These are phyloP conservation scores for Arabidopsis arenosa DNA, from an alignment of 345 rosid species.

Conservation along the genomic window DNA sequence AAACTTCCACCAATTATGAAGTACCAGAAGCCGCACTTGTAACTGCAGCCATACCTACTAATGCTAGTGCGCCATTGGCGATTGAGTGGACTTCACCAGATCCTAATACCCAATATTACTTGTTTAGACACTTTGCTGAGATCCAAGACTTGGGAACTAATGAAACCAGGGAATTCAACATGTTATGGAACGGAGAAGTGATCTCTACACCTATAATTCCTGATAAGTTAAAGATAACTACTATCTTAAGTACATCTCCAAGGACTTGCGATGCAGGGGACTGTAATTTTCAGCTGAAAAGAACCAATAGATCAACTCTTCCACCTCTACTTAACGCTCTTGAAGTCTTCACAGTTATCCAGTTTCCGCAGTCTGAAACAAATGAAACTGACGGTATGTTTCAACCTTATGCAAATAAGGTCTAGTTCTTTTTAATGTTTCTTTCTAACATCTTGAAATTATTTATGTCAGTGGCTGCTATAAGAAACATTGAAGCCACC, in stretches of 20 bases:
- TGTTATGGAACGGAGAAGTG: constrained; percentile 7
- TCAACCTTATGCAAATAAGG: background rate
- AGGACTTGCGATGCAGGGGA: background rate
- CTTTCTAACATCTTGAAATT: background rate
- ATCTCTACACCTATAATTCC: background rate
- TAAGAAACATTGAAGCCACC: background rate
- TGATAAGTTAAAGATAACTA: fast-evolving
- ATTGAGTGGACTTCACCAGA: background rate
- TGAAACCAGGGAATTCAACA: constrained; percentile 37
- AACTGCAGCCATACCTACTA: constrained; percentile 35
- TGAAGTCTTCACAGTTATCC: constrained; percentile 23
- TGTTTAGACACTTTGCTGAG: constrained; percentile 33
- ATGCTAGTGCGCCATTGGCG: constrained; percentile 17
- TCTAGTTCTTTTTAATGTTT: background rate
- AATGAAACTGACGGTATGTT: constrained; percentile 34
- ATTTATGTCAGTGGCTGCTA: background rate
- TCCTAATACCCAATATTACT: background rate
- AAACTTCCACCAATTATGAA: background rate
- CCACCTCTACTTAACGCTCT: constrained; percentile 43
- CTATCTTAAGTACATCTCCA: background rate
- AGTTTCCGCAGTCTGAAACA: constrained; percentile 39
- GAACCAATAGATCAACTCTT: constrained; percentile 40
- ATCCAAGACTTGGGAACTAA: constrained; percentile 23
- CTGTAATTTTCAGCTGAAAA: constrained; percentile 29
- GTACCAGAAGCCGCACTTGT: constrained; percentile 16